A percentile compares a stretch with the other conserved stretches of the same genome.
Evolutionary conservation across 257 asterid genomes (phyloP).

Genomic region (Ilex aquifolium): DNA sequence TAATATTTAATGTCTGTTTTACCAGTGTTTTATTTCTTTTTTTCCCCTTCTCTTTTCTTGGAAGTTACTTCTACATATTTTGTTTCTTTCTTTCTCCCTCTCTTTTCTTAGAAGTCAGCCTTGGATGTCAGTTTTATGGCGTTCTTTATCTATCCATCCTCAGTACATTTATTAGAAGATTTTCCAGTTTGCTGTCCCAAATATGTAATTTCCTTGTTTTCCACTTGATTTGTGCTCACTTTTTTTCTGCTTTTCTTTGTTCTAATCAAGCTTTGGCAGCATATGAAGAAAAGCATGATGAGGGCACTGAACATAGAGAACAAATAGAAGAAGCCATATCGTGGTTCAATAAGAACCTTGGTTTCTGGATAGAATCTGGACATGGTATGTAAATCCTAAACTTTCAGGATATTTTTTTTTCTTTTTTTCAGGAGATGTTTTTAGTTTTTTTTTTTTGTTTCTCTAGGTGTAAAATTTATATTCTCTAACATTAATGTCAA

Average conservation of each 20-base stretch:
- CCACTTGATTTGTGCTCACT: constrained; percentile 14
- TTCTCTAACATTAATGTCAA: constrained; percentile 56
- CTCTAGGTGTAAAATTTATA: constrained; percentile 79
- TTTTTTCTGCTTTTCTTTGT: constrained; percentile 8
- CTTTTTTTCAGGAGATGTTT: background rate
- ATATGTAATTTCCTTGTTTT: background rate
- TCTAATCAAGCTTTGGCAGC: constrained; percentile 43
- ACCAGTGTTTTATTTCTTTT: too few species aligned
- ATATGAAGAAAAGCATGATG: constrained; percentile 42
- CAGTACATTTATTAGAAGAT: background rate
- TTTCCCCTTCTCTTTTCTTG: background rate
- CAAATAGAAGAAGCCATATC: constrained; percentile 78
- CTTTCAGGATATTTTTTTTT: constrained; percentile 5
- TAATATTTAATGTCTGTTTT: too few species aligned
- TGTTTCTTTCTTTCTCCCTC: background rate
- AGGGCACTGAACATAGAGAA: constrained; percentile 40
- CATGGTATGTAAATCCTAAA: constrained; percentile 43
- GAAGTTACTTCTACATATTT: background rate
- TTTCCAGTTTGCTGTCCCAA: too few species aligned
- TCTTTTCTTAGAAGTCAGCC: background rate
- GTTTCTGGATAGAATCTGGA: constrained; percentile 80
- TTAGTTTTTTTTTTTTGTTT: background rate
- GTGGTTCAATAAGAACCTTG: constrained; percentile 87
- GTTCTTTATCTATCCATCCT: constrained; percentile 2
- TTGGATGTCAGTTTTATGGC: background rate